Conservation (phyloP, 805 yeast species). For the Metschnikowia dekortorum region DNA sequence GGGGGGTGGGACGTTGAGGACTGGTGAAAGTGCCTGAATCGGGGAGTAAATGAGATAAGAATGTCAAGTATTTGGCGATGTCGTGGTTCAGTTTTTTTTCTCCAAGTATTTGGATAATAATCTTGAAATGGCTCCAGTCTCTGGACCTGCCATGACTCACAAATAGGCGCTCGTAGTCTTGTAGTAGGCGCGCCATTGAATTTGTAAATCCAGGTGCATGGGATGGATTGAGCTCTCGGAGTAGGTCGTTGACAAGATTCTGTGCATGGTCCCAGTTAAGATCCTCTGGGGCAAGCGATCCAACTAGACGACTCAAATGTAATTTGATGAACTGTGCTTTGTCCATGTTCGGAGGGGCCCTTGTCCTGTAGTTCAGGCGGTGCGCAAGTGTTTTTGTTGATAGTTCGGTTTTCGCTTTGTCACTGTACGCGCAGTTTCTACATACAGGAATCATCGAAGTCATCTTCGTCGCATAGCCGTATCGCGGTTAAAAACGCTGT, state of each 20-base stretch:
- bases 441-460: not conserved
- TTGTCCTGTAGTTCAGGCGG: constrained; percentile 9
- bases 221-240: constrained; percentile 4
- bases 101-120: constrained; percentile 26
- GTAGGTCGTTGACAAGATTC: constrained; percentile 28
- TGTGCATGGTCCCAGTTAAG: constrained; percentile 32
- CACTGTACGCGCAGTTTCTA: not conserved
- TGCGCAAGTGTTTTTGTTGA: constrained; percentile 6
- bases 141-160: constrained; percentile 21
- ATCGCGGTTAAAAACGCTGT: not conserved
- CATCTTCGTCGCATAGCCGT: not conserved
- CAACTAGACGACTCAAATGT: constrained; percentile 32
- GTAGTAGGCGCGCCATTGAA: constrained; percentile 18
- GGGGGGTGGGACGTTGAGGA: constrained; percentile 1
- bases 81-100: constrained; percentile 27
- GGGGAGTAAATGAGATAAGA: constrained; percentile 19
- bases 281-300: constrained; percentile 33
- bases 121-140: constrained; percentile 34
- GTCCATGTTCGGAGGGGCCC: constrained; percentile 21
- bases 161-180: constrained; percentile 23
- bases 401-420: constrained; percentile 1
- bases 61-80: constrained; percentile 31
- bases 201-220: constrained; percentile 6
- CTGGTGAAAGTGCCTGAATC: constrained; percentile 1
- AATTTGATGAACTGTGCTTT: constrained; percentile 29